Evolutionary conservation across 768 basidiomycete genomes (phyloP).

Genomic region (Mycena alexandri): DNA sequence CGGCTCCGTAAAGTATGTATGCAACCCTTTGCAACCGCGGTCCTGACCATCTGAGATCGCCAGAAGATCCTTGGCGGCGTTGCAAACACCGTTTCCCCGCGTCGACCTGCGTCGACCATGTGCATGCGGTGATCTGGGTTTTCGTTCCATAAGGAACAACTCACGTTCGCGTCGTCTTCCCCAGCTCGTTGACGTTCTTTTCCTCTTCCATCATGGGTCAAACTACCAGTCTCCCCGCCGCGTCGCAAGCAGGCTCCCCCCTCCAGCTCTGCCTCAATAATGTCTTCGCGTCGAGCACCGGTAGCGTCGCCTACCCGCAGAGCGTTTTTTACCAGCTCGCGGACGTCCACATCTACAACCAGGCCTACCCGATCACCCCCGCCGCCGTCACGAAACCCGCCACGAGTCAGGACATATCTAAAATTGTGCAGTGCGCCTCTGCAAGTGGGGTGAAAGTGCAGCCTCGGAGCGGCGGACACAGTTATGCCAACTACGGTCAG

Average conservation of each 20-base stretch:
- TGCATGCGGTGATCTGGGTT: too few species aligned
- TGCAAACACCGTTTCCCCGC: too few species aligned
- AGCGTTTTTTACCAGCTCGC: conserved; percentile 25
- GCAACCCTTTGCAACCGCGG: too few species aligned
- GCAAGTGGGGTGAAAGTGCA: conserved; percentile 39
- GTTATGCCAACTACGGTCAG: conserved; percentile 34
- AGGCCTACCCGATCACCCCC: conserved; percentile 35
- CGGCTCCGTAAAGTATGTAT: too few species aligned
- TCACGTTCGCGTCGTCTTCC: not conserved
- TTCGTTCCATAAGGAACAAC: not conserved
- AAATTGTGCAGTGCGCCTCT: conserved; percentile 39
- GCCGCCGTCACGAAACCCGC: conserved; percentile 41
- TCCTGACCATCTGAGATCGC: too few species aligned
- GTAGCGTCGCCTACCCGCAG: conserved; percentile 29
- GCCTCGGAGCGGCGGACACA: conserved; percentile 33
- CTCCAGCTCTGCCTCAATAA: conserved; percentile 36
- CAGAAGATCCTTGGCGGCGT: too few species aligned
- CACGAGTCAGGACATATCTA: conserved; percentile 30
- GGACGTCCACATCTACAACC: conserved; percentile 37
- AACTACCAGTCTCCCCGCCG: not conserved
- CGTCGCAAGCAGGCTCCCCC: conserved; percentile 26
- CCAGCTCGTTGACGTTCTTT: not conserved
- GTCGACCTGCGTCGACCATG: too few species aligned
- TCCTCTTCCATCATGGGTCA: conserved; percentile 3
- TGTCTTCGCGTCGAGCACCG: conserved; percentile 23